Percentiles rank a stretch among this genome's conserved stretches.
phyloP scores from a whole-genome alignment of 192 early-diverging fungal genomes.

The Chytriomyces confervae region DNA sequence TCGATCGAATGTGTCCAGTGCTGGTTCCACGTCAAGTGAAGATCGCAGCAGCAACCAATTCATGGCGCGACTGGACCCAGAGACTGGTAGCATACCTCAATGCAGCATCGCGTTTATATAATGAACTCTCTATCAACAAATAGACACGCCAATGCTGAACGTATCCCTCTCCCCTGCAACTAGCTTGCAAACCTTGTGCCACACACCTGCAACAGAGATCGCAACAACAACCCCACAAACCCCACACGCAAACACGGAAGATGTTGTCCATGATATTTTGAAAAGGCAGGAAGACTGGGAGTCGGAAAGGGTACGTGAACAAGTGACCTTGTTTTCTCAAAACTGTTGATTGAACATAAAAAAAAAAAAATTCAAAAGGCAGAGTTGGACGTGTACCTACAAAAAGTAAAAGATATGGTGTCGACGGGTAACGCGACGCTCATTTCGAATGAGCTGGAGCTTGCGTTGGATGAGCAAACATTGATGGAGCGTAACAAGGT shows the following conservation, averaged over 20 bases:
- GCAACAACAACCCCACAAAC: background rate
- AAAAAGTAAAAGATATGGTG: background rate
- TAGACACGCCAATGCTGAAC: background rate
- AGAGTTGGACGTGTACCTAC: slow-evolving; percentile 1
- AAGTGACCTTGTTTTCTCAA: background rate
- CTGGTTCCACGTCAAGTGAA: background rate
- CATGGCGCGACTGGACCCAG: background rate
- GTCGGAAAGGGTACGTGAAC: background rate
- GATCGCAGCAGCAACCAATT: background rate
- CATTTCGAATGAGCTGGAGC: slow-evolving; percentile 10
- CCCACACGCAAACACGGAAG: background rate
- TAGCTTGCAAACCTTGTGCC: slow-evolving; percentile 5
- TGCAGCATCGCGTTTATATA: background rate
- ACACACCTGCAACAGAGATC: background rate
- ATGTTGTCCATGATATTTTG: slow-evolving; percentile 23
- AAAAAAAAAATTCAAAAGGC: background rate
- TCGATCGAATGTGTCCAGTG: background rate
- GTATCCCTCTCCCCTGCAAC: background rate
- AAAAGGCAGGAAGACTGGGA: slow-evolving; percentile 23
- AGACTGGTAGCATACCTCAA: background rate
- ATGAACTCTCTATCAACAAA: background rate
- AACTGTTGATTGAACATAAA: background rate
- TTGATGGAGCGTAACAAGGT: background rate
- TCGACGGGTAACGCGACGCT: slow-evolving; percentile 11
- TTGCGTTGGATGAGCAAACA: background rate